Evolutionary conservation across 768 basidiomycete species (phyloP), one percentile per base, ranked within the genome.

Genomic region (Asterophora lycoperdoides): DNA sequence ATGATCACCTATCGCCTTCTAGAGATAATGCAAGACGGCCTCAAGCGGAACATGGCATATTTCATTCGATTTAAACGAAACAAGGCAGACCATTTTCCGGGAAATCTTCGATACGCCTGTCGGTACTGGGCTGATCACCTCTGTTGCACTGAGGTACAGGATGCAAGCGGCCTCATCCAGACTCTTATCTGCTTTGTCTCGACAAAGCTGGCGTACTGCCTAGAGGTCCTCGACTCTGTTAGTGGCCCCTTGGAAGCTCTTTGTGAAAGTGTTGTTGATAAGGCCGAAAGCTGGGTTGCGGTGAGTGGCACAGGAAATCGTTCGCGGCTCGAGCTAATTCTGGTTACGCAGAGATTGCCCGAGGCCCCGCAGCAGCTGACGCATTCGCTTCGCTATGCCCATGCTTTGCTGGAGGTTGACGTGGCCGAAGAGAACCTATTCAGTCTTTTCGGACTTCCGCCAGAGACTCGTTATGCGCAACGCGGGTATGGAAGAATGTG

Each of bases 41-140:
- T 55, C 11, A 55, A 52, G 36, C 46, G 33, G 8, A 55, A 55
- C 11, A 55, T 55, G 54, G 46, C 50, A 8, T 55, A 55, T 26
- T 47, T 51, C 18, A 55, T 55, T 18, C 50, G 54, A 17, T 55
- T 55, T 38, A 55, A 55, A 17, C 41, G 51, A 13, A 49, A 52
- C 50, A 52, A 44, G 19, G 40, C 30, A 14, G 50, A 51, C 33
- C 43, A 55, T 17, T 42, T 55, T 17, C 50, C 54, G 18, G 44
- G 50, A 28, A 45, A 35, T 28, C 54, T 55, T 35, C 50, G 41
- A 8, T 55, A 55, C 18, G 54, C 54, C 23, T 55, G 54, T 35
- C 49, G 54, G 1, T 55, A 41, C 35, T 55, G 54, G 54, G 50
- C 46, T n/a, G 50, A 55, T 46, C 54, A 55, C 36, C 30, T 55